Conservation (phyloP, 1,284 basidiomycete species). For the Papiliotrema flavescens region DNA sequence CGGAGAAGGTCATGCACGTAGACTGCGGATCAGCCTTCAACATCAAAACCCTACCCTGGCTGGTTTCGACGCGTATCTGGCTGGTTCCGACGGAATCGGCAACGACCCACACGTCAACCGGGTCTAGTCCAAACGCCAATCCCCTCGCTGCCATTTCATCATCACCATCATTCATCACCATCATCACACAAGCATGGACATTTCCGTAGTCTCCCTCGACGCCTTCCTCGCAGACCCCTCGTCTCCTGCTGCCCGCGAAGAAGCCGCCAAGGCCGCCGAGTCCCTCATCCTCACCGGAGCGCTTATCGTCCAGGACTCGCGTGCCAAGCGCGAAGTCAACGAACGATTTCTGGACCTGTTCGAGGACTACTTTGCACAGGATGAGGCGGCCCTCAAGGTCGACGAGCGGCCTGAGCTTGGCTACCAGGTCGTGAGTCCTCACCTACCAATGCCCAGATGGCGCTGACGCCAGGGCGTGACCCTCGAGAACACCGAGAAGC, state of each 20-base stretch:
- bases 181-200: constrained; percentile 28
- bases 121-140: neutral
- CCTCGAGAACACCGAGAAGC: constrained; percentile 88
- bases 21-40: no score
- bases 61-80: no score
- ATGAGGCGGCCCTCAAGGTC: constrained; percentile 58
- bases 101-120: neutral
- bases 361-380: constrained; percentile 79
- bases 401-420: constrained; percentile 75
- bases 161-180: neutral
- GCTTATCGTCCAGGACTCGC: constrained; percentile 72
- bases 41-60: no score
- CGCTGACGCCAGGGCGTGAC: constrained; percentile 64
- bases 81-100: neutral
- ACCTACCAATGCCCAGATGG: no score
- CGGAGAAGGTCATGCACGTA: no score
- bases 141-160: neutral
- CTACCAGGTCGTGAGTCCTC: constrained; percentile 50
- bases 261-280: constrained; percentile 61
- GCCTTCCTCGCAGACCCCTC: constrained; percentile 58
- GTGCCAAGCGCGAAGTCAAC: constrained; percentile 78
- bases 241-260: constrained; percentile 50
- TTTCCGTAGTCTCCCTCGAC: constrained; percentile 75
- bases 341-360: constrained; percentile 71
- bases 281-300: constrained; percentile 73